A percentile compares a stretch with the other conserved stretches of the same genome.
Conservation (phyloP, 2,329 filamentous ascomycete genomes). For the Botryotinia globosa region DNA sequence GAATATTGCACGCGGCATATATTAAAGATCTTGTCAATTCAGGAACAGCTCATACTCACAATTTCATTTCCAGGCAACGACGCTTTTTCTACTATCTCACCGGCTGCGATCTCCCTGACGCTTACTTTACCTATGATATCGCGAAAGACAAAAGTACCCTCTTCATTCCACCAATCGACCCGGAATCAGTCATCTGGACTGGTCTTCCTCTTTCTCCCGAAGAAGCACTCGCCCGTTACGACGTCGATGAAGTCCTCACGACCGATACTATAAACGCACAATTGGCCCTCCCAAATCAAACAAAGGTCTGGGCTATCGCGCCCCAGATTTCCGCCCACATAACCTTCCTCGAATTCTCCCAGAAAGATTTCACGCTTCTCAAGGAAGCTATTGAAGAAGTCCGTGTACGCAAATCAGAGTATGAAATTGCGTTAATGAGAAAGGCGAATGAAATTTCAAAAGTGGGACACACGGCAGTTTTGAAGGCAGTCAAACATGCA, state of each 20-base stretch:
- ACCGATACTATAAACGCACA: constrained; percentile 73
- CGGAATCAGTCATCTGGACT: constrained; percentile 90
- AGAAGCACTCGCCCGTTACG: constrained; percentile 74
- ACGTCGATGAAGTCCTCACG: constrained; percentile 74
- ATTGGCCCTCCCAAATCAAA: constrained; percentile 43
- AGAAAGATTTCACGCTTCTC: constrained; percentile 55
- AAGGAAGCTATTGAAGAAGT: constrained; percentile 65
- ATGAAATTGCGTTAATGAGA: constrained; percentile 69
- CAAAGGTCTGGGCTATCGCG: constrained; percentile 68
- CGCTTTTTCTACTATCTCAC: constrained; percentile 94
- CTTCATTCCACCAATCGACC: constrained; percentile 85
- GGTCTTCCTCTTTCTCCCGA: constrained; percentile 76
- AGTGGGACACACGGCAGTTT: constrained; percentile 62
- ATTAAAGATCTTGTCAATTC: not conserved
- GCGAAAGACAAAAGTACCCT: constrained; percentile 70
- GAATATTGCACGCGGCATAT: not conserved
- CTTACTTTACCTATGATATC: constrained; percentile 78
- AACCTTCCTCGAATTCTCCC: constrained; percentile 67
- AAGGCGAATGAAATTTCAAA: constrained; percentile 69
- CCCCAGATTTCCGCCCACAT: constrained; percentile 71
- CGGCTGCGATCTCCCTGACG: constrained; percentile 77
- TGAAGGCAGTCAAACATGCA: constrained; percentile 60
- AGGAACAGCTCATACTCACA: not conserved
- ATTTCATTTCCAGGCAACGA: constrained; percentile 61
- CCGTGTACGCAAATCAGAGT: constrained; percentile 70